These are phyloP conservation scores for Candida tropicalis DNA, from an alignment of 1,139 yeast species.

Conservation along the genomic window DNA sequence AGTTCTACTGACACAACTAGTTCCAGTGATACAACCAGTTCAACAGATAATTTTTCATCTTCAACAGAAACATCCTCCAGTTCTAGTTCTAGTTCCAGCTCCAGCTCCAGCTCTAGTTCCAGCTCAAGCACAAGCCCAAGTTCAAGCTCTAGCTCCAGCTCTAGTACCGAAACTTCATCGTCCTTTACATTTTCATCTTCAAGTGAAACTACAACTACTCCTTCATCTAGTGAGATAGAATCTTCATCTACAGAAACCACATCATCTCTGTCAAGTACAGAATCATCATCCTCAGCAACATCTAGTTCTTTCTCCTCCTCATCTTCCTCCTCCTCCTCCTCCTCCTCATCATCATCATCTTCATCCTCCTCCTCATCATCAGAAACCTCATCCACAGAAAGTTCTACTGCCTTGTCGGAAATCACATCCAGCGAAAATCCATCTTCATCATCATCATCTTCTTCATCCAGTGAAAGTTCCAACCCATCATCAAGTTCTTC, in stretches of 20 bases:
- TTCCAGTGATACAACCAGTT: background rate
- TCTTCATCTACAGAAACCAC: conserved; percentile 7
- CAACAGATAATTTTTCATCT: background rate
- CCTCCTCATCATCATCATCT: too few relatives aligned
- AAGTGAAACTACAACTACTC: conserved; percentile 4
- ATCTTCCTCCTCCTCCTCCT: too few relatives aligned
- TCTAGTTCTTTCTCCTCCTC: too few relatives aligned
- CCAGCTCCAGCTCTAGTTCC: too few relatives aligned
- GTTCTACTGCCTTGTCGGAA: too few relatives aligned
- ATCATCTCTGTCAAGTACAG: conserved; percentile 1
- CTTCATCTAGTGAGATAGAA: background rate
- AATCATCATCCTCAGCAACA: too few relatives aligned
- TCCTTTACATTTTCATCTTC: conserved; percentile 9
- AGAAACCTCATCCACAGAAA: conserved; percentile 8
- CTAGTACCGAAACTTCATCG: conserved; percentile 17
- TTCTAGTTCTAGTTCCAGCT: conserved; percentile 7
- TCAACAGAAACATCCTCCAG: conserved; percentile 7
- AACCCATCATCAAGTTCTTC: conserved; percentile 4
- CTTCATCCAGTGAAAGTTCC: conserved; percentile 8
- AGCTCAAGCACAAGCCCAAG: too few relatives aligned
- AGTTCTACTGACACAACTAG: background rate
- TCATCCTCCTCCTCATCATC: too few relatives aligned
- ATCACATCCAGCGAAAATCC: conserved; percentile 4
- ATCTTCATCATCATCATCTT: conserved; percentile 3
- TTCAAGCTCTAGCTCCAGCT: conserved; percentile 11